Evolutionary conservation across 164 flowering plant species (phyloP).

Genomic region (Stephania yunnanensis): DNA sequence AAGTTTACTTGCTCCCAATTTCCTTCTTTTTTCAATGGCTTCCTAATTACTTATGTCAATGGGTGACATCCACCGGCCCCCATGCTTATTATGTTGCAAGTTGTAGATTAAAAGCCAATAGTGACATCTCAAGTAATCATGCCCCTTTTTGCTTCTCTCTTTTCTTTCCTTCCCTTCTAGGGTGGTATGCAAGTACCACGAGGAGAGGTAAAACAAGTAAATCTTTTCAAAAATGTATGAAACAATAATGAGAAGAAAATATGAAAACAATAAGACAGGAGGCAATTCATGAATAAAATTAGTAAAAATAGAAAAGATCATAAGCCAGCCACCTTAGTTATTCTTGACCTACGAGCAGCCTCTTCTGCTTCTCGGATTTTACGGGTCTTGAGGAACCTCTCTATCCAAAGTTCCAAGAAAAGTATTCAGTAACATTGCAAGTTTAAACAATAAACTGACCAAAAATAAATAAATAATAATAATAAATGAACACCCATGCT

Average conservation of each 20-base stretch:
- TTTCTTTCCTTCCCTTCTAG: too few species aligned
- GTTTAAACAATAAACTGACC: background rate
- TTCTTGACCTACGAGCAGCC: slow-evolving; percentile 73
- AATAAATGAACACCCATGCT: background rate
- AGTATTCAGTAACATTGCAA: background rate
- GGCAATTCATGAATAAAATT: background rate
- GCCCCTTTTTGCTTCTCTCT: background rate
- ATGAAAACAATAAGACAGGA: background rate
- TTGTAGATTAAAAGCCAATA: background rate
- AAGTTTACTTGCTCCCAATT: too few species aligned
- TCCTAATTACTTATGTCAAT: too few species aligned
- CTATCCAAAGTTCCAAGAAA: slow-evolving; percentile 30
- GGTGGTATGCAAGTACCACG: background rate
- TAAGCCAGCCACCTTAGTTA: slow-evolving; percentile 52
- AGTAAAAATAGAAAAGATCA: background rate
- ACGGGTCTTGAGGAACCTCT: slow-evolving; percentile 67
- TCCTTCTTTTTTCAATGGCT: too few species aligned
- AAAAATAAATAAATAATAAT: background rate
- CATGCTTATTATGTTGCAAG: background rate
- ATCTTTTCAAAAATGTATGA: background rate
- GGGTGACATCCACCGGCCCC: background rate
- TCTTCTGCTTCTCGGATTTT: slow-evolving; percentile 88
- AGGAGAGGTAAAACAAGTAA: background rate
- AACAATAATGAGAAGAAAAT: background rate
- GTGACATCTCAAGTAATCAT: background rate